phyloP scores from a whole-genome alignment of 2,329 filamentous ascomycete species.

The Albifimbria verrucaria region DNA sequence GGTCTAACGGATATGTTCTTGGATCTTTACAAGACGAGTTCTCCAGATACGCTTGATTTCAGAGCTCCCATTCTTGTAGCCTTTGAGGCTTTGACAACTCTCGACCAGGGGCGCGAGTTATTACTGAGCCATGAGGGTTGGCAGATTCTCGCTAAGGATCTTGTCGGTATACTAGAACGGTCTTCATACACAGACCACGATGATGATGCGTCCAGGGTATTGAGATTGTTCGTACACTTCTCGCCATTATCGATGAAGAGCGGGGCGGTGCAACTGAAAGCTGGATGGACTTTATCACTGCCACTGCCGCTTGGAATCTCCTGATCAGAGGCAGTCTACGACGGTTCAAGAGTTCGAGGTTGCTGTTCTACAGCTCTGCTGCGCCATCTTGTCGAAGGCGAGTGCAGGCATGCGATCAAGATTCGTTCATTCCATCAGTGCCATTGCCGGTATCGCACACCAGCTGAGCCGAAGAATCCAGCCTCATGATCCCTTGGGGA shows the following conservation, averaged over 20 bases:
- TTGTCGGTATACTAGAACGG: slow-evolving; percentile 39
- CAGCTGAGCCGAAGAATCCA: slow-evolving; percentile 34
- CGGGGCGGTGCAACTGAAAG: slow-evolving; percentile 42
- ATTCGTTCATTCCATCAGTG: slow-evolving; percentile 48
- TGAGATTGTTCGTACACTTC: slow-evolving; percentile 54
- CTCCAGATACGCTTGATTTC: slow-evolving; percentile 44
- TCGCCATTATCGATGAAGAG: slow-evolving; percentile 48
- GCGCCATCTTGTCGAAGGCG: slow-evolving; percentile 46
- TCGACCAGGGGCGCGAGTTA: slow-evolving; percentile 42
- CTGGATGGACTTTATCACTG: slow-evolving; percentile 55
- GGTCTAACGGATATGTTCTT: slow-evolving; percentile 62
- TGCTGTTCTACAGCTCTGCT: slow-evolving; percentile 53
- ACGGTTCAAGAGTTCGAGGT: slow-evolving; percentile 47
- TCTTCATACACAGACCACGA: slow-evolving; percentile 20
- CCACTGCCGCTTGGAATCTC: slow-evolving; percentile 45
- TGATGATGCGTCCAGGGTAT: slow-evolving; percentile 42
- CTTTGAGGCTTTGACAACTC: slow-evolving; percentile 53
- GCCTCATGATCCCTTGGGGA: slow-evolving; percentile 31
- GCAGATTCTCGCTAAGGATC: slow-evolving; percentile 47
- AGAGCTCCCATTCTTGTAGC: slow-evolving; percentile 56
- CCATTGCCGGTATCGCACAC: slow-evolving; percentile 45
- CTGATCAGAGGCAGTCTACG: slow-evolving; percentile 22
- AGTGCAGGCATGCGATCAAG: slow-evolving; percentile 44
- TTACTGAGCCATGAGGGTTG: slow-evolving; percentile 54
- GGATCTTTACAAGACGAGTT: slow-evolving; percentile 52